Conservation (phyloP, 306 rosid species). For the Acacia acuminata region DNA sequence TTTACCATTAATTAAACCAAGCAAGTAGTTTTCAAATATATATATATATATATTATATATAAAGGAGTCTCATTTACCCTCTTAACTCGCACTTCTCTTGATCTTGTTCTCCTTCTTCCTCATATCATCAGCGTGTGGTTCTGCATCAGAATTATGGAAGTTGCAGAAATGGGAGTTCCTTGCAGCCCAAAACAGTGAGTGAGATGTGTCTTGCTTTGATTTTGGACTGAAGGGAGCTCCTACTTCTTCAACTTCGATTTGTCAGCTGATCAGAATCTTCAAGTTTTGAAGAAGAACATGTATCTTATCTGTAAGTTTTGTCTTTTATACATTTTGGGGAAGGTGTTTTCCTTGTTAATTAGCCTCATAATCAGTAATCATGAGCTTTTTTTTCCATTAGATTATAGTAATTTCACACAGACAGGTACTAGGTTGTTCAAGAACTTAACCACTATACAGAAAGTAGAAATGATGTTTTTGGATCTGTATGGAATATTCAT, state of each 20-base stretch:
- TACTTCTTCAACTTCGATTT: conserved; percentile 56
- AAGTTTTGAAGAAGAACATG: neutral
- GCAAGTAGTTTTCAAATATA: conserved; percentile 5
- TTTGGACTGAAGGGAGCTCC: conserved; percentile 91
- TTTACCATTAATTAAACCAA: conserved; percentile 20
- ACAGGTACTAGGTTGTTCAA: neutral
- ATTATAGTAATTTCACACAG: neutral
- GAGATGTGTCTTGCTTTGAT: conserved; percentile 21
- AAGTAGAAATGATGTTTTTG: neutral
- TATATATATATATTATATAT: conserved; percentile 33
- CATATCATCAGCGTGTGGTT: neutral
- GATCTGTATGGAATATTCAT: neutral
- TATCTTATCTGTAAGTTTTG: conserved; percentile 5
- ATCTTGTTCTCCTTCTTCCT: neutral
- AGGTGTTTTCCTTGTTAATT: neutral
- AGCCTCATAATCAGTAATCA: neutral
- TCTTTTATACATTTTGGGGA: neutral
- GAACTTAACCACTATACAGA: neutral
- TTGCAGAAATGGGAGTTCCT: conserved; percentile 62
- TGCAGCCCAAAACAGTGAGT: conserved; percentile 58
- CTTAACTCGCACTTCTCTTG: conserved; percentile 2
- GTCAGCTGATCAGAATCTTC: neutral
- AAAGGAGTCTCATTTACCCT: conserved; percentile 14
- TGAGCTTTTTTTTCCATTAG: neutral
- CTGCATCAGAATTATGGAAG: conserved; percentile 31